Evolutionary conservation across 106 monocot species (phyloP), one percentile per base, ranked within the genome.

Genomic region (Vanilla planifolia): DNA sequence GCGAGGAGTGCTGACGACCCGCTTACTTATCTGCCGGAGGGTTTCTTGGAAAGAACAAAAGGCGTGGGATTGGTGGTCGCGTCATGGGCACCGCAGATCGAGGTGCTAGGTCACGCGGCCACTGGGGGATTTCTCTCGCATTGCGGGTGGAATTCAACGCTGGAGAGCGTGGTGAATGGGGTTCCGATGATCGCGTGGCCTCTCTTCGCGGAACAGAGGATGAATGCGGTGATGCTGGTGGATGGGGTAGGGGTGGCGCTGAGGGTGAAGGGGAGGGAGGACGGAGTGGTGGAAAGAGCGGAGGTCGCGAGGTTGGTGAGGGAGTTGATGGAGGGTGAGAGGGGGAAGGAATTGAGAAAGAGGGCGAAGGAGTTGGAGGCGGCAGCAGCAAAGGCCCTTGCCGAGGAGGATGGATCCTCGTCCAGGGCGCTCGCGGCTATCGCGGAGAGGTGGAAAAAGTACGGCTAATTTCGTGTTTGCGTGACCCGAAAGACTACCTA

Each of bases 121-220:
- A 66, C 50, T 0, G 87, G 83, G 0, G 80, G 72, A 26, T 92
- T 87, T 53, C 40, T 92, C 39, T 84, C 80, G 30, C 92, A 92
- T 67, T 48, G 77, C 26, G 87, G 92, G 13, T 92, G 92, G 92
- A 92, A 87, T 51, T 93, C 92, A 9, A 50, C 59, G 28, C 61
- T 85, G 70, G 85, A 91, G 69, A 77, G 79, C 51, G 21, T 82
- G 32, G 46, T 48, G 16, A 32, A 66, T 33, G 90, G 90, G 4
- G 82, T 90, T 64, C 82, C 91, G 15, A 74, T 91, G 76, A 69
- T 91, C 21, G 79, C 74, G 16, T 91, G 91, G 91, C 91, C 91
- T 14, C 59, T 91, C 52, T 91, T 77, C 20, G 85, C 85, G 0
- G 85, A 91, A 74, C 91, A 91, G 71, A 73, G 56, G 55, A 73